Conservation (phyloP, 2,329 filamentous ascomycete genomes). For the Akanthomyces lecanii region DNA sequence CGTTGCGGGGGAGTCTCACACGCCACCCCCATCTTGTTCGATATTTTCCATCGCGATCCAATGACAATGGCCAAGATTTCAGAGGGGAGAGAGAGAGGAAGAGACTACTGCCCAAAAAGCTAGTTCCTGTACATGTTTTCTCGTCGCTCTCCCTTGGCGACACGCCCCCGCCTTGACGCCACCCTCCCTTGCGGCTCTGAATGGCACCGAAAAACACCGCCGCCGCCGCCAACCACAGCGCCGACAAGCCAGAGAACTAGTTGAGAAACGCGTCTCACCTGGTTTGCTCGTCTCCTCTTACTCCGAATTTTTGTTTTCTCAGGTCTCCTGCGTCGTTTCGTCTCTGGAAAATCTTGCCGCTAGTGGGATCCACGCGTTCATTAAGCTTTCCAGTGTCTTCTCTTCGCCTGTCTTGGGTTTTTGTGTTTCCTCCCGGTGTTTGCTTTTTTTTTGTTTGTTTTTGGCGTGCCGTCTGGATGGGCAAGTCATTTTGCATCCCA, state of each 20-base stretch:
- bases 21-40: background rate
- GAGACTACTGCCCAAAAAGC: background rate
- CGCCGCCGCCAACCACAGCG: background rate
- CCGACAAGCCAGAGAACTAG: background rate
- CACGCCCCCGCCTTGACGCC: constrained; percentile 1
- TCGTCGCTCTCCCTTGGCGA: constrained; percentile 8
- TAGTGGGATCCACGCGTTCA: constrained; percentile 2
- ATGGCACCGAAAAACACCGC: constrained; percentile 4
- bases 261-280: constrained; percentile 8
- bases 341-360: too few relatives aligned
- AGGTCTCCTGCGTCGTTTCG: background rate
- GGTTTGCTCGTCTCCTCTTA: background rate
- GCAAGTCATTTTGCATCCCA: background rate
- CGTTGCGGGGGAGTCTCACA: background rate
- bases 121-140: background rate
- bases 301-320: background rate
- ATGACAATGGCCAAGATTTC: background rate
- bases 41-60: background rate
- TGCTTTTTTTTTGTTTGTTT: background rate
- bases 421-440: background rate
- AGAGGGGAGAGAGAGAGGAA: background rate
- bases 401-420: background rate
- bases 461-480: background rate
- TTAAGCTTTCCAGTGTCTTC: background rate
- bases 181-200: background rate